Conservation (phyloP, 1,139 yeast species). For the Kluyveromyces sp. region DNA sequence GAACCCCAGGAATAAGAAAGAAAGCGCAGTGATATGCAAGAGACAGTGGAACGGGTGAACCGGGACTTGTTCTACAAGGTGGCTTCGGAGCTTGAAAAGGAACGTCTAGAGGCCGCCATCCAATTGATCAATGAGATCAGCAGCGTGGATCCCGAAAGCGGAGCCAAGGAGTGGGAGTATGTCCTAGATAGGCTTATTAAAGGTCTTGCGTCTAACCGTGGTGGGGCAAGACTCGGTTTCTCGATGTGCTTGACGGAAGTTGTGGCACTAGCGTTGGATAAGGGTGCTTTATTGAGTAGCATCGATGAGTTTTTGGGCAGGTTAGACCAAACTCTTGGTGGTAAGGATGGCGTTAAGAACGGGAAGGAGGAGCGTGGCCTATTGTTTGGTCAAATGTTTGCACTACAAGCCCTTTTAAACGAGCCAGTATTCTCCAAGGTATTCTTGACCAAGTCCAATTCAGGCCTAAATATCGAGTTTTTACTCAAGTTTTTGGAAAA, state of each 20-base stretch:
- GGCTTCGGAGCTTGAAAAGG: constrained; percentile 69
- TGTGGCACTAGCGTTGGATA: constrained; percentile 37
- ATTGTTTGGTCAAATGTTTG: constrained; percentile 79
- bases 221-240: constrained; percentile 79
- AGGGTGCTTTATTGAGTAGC: constrained; percentile 27
- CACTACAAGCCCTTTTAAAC: constrained; percentile 66
- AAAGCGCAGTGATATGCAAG: background rate
- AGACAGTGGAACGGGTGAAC: constrained; percentile 35
- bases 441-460: constrained; percentile 32
- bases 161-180: constrained; percentile 66
- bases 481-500: constrained; percentile 36
- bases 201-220: constrained; percentile 77
- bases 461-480: constrained; percentile 28
- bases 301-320: constrained; percentile 27
- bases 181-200: constrained; percentile 69
- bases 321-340: constrained; percentile 31
- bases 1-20: background rate
- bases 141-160: constrained; percentile 29
- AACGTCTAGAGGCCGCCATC: constrained; percentile 68
- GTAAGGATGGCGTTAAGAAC: constrained; percentile 38
- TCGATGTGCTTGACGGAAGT: constrained; percentile 83
- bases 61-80: constrained; percentile 72
- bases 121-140: constrained; percentile 51
- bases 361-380: constrained; percentile 81
- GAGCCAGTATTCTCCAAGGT: constrained; percentile 35